Evolutionary conservation across 1,284 basidiomycete species (phyloP).

Genomic region (Cutaneotrichosporon sp.): DNA sequence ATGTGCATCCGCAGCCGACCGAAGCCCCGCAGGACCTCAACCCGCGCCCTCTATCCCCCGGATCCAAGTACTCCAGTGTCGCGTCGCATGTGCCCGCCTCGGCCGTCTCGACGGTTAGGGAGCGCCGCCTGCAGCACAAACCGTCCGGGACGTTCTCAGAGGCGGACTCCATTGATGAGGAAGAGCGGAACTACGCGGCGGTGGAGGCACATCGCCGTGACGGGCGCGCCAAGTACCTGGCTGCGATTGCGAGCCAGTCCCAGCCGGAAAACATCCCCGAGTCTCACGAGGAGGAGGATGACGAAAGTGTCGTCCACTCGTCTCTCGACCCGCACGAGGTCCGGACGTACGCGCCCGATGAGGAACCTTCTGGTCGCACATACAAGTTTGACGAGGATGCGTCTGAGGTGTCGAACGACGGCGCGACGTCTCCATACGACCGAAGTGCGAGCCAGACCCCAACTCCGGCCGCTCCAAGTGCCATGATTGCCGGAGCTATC

Average conservation of each 20-base stretch:
- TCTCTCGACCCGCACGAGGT: background rate
- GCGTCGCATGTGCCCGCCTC: background rate
- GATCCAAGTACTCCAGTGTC: constrained; percentile 10
- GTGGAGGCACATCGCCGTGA: constrained; percentile 33
- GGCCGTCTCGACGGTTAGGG: background rate
- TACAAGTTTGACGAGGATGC: background rate
- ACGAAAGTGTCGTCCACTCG: background rate
- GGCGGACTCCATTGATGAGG: constrained; percentile 19
- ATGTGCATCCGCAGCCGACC: background rate
- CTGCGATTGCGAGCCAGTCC: constrained; percentile 21
- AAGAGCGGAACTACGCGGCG: constrained; percentile 18
- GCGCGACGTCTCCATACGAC: background rate
- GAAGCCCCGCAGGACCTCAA: constrained; percentile 15
- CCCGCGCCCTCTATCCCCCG: constrained; percentile 9
- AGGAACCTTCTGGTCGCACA: constrained; percentile 5
- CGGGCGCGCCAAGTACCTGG: constrained; percentile 39
- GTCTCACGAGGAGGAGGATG: background rate
- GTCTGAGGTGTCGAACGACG: background rate
- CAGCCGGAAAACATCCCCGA: background rate
- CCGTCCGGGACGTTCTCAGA: constrained; percentile 14
- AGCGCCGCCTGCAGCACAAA: background rate
- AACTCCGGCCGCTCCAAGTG: too few species aligned
- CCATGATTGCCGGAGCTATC: too few species aligned
- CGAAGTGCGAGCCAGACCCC: background rate
- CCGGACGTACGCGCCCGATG: background rate